These are phyloP conservation scores for Silybum marianum DNA, from an alignment of 129 eudicot genomes.

Conservation along the genomic window DNA sequence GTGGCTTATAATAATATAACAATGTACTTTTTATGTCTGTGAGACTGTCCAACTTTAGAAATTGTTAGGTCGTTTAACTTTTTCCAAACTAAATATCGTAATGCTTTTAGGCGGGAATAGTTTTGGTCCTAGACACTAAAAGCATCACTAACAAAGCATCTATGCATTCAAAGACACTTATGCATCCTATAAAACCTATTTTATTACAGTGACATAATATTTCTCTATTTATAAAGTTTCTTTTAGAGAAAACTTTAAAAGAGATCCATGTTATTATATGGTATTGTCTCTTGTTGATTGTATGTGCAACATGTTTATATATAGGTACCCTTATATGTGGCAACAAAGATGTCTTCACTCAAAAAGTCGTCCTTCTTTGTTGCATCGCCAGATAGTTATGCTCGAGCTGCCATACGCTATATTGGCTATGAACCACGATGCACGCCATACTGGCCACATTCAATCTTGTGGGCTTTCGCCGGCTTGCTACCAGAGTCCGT, in stretches of 20 bases:
- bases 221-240: background rate
- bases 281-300: too few species aligned
- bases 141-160: too few species aligned
- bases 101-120: background rate
- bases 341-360: conserved; percentile 81
- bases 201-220: too few species aligned
- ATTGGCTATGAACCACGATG: conserved; percentile 82
- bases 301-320: conserved; percentile 18
- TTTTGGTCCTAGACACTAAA: background rate
- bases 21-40: too few species aligned
- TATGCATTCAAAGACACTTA: background rate
- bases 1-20: too few species aligned
- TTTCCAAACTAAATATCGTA: background rate
- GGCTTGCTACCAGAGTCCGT: conserved; percentile 46
- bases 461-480: conserved; percentile 51
- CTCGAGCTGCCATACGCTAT: conserved; percentile 65
- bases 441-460: conserved; percentile 84
- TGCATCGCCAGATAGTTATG: conserved; percentile 72
- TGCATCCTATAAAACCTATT: background rate
- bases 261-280: background rate
- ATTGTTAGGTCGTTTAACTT: too few species aligned
- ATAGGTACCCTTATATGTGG: conserved; percentile 73
- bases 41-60: too few species aligned
- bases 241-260: background rate
- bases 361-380: conserved; percentile 68